phyloP scores from a whole-genome alignment of 2,329 filamentous ascomycete species.

The Stemphylium vesicarium region DNA sequence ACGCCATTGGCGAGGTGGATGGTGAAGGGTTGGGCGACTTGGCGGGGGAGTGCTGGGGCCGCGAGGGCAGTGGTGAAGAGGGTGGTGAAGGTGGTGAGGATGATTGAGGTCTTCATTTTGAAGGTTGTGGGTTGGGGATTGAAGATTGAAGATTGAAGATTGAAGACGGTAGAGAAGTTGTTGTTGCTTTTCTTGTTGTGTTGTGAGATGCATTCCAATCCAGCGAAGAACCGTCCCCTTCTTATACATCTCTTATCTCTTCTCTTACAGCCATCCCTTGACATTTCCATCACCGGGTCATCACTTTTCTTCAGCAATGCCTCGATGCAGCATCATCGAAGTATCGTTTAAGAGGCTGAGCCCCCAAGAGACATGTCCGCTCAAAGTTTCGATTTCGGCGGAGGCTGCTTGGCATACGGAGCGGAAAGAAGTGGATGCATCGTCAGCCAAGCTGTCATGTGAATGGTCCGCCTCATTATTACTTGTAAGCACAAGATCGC shows the following conservation, averaged over 20 bases:
- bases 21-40: not conserved
- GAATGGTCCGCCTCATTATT: not conserved
- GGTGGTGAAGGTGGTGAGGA: slow-evolving; percentile 1
- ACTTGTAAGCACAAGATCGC: not conserved
- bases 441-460: not conserved
- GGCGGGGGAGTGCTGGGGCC: slow-evolving; percentile 1
- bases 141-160: not conserved
- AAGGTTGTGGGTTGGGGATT: not conserved
- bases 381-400: slow-evolving; percentile 7
- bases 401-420: slow-evolving; percentile 1
- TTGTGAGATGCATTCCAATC: not conserved
- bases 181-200: slow-evolving; percentile 3
- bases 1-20: slow-evolving; percentile 10
- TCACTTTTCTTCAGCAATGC: slow-evolving; percentile 2
- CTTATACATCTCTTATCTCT: slow-evolving; percentile 6
- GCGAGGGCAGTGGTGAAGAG: slow-evolving; percentile 7
- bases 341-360: not conserved
- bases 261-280: not conserved
- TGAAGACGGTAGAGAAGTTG: slow-evolving; percentile 3
- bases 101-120: slow-evolving; percentile 11
- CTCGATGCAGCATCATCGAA: not conserved
- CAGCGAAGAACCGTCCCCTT: not conserved
- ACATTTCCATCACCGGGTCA: not conserved
- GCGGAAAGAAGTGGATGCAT: not conserved
- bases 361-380: not conserved